phyloP scores from a whole-genome alignment of 805 yeast genomes.

The Yamadazyma kitorensis region DNA sequence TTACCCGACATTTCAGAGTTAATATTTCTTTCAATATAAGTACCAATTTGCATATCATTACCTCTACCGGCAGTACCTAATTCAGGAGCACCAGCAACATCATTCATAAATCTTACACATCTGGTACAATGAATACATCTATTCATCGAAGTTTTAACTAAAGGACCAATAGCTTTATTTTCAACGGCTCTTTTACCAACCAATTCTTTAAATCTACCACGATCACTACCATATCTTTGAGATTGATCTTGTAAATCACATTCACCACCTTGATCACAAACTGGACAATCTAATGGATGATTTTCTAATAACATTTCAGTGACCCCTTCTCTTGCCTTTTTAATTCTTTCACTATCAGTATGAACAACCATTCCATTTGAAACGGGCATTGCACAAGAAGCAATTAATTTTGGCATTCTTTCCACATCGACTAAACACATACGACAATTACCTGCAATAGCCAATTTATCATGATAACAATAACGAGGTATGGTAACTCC shows the following conservation, averaged over 20 bases:
- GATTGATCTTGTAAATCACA: constrained; percentile 91
- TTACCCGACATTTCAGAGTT: constrained; percentile 85
- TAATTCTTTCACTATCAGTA: constrained; percentile 74
- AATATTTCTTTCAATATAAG: constrained; percentile 80
- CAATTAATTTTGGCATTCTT: constrained; percentile 84
- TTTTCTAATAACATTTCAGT: constrained; percentile 85
- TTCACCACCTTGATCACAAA: constrained; percentile 94
- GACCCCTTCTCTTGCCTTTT: constrained; percentile 84
- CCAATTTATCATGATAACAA: constrained; percentile 88
- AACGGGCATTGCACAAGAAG: constrained; percentile 92
- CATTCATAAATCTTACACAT: constrained; percentile 86
- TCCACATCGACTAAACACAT: constrained; percentile 91
- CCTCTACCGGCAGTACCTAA: constrained; percentile 89
- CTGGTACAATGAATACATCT: constrained; percentile 91
- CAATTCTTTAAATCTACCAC: constrained; percentile 81
- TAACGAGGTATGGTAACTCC: constrained; percentile 86
- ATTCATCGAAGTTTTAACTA: constrained; percentile 87
- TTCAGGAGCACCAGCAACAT: constrained; percentile 91
- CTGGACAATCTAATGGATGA: constrained; percentile 91
- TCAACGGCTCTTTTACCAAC: constrained; percentile 87
- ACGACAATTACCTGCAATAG: constrained; percentile 90
- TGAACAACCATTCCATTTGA: constrained; percentile 84
- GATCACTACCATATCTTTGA: constrained; percentile 76
- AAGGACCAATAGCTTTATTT: constrained; percentile 86
- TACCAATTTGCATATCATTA: constrained; percentile 88